These are phyloP conservation scores for Astrephomene gubernaculifera DNA, from an alignment of 139 green algal species.

Conservation along the genomic window DNA sequence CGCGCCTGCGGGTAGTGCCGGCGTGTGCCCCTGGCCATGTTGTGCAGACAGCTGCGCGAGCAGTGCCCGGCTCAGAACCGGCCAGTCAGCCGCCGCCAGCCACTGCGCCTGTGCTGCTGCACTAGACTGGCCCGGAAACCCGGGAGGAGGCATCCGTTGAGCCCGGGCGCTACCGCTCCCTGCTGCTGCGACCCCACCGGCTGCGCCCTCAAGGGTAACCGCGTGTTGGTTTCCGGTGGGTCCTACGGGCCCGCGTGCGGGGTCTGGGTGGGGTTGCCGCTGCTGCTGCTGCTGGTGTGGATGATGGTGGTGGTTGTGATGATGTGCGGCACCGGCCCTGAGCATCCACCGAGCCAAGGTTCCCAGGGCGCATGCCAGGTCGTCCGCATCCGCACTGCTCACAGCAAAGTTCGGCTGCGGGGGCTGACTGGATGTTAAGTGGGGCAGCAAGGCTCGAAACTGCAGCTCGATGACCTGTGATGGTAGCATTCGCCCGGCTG, in stretches of 20 bases:
- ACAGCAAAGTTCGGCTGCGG: no score
- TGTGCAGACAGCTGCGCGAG: not conserved
- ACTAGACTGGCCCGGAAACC: not conserved
- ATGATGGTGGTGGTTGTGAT: constrained; percentile 33
- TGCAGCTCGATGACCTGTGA: constrained; percentile 22
- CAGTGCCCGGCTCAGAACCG: not conserved
- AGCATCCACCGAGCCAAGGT: constrained; percentile 43
- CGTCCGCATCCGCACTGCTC: not conserved
- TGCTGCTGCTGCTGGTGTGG: not conserved
- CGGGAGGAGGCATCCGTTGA: not conserved
- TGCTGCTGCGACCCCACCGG: no score
- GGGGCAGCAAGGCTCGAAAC: constrained; percentile 21
- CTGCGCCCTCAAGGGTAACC: no score
- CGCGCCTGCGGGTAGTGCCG: not conserved
- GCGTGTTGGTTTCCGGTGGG: no score
- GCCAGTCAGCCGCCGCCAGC: not conserved
- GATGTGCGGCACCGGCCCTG: not conserved
- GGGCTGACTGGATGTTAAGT: not conserved
- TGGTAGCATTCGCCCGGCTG: not conserved
- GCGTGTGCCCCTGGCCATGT: not conserved
- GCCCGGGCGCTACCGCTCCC: no score
- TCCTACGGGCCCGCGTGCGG: no score
- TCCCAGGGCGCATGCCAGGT: constrained; percentile 33
- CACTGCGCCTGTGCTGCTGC: not conserved
- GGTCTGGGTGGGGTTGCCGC: not conserved